Base-by-base conservation (phyloP, 345 rosid species). In the Cardamine chenopodiifolia region DNA sequence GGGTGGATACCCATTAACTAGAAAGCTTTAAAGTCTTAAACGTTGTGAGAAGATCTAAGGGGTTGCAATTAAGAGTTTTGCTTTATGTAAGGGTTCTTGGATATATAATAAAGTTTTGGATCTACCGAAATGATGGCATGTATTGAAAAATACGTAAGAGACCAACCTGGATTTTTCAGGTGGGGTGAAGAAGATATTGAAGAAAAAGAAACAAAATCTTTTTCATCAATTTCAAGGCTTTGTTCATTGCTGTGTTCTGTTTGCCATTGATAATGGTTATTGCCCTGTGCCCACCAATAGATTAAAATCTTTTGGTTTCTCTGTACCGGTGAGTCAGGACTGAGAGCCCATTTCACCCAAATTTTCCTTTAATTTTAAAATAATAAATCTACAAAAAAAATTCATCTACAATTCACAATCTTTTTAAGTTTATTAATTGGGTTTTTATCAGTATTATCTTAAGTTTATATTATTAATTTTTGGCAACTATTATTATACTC, bases 1-100 rank as follows among this genome's bases (percentile, higher is more conserved):
- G 20, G 91, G 82, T 76, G 20, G 87, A 84, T 86, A 77, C 80
- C 90, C 94, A 83, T 80, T 81, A 81, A 72, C 53, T 62, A 82
- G 68, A 86, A 72, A 80, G 80, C 60, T 70, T 23, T 52, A 19
- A 78, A 62, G 61, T 68, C 79, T 68, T 64, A 70, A 64, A 67
- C 74, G 71, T 64, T 68, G 45, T 60, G 32, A 66, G 39, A 37
- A 70, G 9, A 31, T 31, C 34, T 40, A 54, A 17, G 11, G 71
- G 14, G 60, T 26, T 68, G 60, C 58, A 60, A 56, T 72, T 65
- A 71, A 61, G 59, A 57, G 22, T 60, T 71, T 32, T 32, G 73
- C 31, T 72, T 67, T 29, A 57, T 54, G 8, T 62, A 50, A 50
- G 49, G 17, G 68, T 49, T 29, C 47, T 68, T 68, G 37, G 74